phyloP scores from a whole-genome alignment of 305 asterid genomes.

The Salvia sclarea region DNA sequence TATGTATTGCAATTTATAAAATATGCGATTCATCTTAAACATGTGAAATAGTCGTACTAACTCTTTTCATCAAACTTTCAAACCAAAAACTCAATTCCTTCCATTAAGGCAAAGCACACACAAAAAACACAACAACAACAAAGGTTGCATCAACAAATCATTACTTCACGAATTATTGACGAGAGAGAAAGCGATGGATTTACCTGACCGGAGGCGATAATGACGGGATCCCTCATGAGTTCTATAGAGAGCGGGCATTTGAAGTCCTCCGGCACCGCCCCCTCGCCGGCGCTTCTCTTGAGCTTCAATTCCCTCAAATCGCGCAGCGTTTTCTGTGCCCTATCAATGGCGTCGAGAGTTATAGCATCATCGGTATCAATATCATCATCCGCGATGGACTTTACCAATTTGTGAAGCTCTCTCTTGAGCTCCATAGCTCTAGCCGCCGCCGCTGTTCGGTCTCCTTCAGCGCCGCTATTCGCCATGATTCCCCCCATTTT shows the following conservation, averaged over 20 bases:
- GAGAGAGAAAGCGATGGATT: background rate
- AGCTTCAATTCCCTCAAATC: slow-evolving; percentile 50
- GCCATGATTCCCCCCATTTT: slow-evolving; percentile 42
- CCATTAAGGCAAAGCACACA: too few species aligned
- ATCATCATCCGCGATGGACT: slow-evolving; percentile 44
- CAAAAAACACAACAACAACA: background rate
- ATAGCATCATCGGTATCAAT: slow-evolving; percentile 37
- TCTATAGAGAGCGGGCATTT: slow-evolving; percentile 50
- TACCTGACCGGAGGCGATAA: slow-evolving; percentile 55
- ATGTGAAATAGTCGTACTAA: background rate
- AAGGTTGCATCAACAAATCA: background rate
- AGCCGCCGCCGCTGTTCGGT: slow-evolving; percentile 39
- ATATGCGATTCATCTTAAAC: background rate
- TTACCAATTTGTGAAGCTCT: slow-evolving; percentile 60
- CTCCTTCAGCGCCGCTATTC: slow-evolving; percentile 53
- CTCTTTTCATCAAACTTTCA: too few species aligned
- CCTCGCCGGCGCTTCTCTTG: slow-evolving; percentile 37
- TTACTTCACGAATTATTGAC: background rate
- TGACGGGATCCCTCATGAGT: slow-evolving; percentile 54
- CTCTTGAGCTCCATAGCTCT: slow-evolving; percentile 55
- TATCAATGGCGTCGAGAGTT: slow-evolving; percentile 53
- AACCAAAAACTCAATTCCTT: too few species aligned
- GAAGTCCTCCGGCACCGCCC: slow-evolving; percentile 44
- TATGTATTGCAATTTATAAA: background rate
- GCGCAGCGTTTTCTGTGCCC: slow-evolving; percentile 46